Evolutionary conservation across 352 stramenopile species (phyloP), one percentile per base, ranked within the genome.

Genomic region (Albugo candida): DNA sequence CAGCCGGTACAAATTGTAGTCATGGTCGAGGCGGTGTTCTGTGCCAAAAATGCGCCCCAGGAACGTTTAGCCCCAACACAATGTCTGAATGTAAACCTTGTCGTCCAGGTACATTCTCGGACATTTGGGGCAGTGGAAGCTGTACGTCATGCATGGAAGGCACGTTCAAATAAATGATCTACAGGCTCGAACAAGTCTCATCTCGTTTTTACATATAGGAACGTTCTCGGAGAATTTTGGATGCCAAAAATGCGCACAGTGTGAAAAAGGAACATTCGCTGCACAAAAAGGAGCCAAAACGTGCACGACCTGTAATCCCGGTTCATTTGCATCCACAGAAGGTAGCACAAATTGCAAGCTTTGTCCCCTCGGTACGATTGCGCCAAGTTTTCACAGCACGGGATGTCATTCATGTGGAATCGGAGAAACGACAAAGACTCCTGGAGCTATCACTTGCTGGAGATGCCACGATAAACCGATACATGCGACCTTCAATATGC

Each of bases 401-500:
- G 78, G 78, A 36, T 91, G 78, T 54, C 68, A 70, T 2, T 17
- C 81, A 18, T 91, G 78, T 62, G 74, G 69, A 27, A 67, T 91
- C 48, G 78, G 78, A 0, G 55, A 86, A 45, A 86, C 74, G 5
- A 91, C 78, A 3, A 16, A 17, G 19, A 66, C 65, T n/a, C 48
- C 48, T 36, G 74, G 75, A 11, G 61, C 68, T 8, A 63, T 61
- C 5, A 47, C 64, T 16, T 91, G 78, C 49, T 27, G 48, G 27
- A 24, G 21, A 31, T 91, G 78, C 50, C 63, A 56, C 13, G 52
- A 58, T 40, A 91, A 86, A 43, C 78, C 78, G 2, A 56, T 61
- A 5, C 70, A 88, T 48, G 70, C 78, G 2, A 51, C 61, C 35
- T 91, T 84, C 55, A 88, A 91, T 21, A 65, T 86, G 41, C 64